Base-by-base conservation (phyloP, 75 land plant species). In the Sequoiadendron giganteum region DNA sequence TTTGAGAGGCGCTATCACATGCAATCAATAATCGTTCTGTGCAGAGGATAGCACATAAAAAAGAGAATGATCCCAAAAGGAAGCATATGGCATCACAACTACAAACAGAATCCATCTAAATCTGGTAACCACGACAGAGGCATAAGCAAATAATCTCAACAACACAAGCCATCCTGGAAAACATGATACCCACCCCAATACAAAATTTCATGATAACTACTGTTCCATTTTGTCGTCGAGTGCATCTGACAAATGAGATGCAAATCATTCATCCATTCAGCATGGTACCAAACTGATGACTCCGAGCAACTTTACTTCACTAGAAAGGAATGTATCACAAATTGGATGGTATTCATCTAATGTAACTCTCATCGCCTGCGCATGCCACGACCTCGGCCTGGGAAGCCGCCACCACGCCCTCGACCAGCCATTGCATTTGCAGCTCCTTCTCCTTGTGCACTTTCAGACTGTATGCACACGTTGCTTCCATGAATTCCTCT, bases 361-460 rank as follows among this genome's bases (percentile, higher is more conserved):
- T 6, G 21, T 81, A 78, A 9, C 38, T 85, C 85, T 92, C 89
- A 97, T 86, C 99, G 91, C 89, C 99, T 95, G 32, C 99, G 90
- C 99, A 98, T 98, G 88, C 99, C 99, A 1, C 99, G 91, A 28
- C 99, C 99, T 77, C 97, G 92, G 21, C 97, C 97, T 34, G 92
- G 92, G 80, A 92, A 90, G 40, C 92, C 95, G 32, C 94, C 94
- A 45, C 99, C 97, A 2, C 99, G 95, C 39, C 99, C 94, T 72
- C 97, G 91, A 38, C 98, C 95, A 86, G 91, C 98, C 97, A 97
- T 97, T 86, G 96, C 99, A 92, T 94, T 88, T 78, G 97, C 97
- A 40, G 98, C 98, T 81, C 94, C 98, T 79, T 98, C 98, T 28
- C 98, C 99, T 91, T 98, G 99, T 11, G 99, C 99, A 92, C 96